Percentiles rank a stretch among this genome's conserved stretches.
These are phyloP conservation scores for Brassica napus DNA, from an alignment of 345 rosid genomes.

Conservation along the genomic window Da-Ae NC_063438.1:12290501-12291000, in stretches of 20 bases:
- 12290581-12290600: background rate
- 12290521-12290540: background rate
- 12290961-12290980: conserved; percentile 98
- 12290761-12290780: background rate
- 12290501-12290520: conserved; percentile 21
- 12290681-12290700: conserved; percentile 12
- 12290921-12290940: conserved; percentile 94
- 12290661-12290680: background rate
- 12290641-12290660: background rate
- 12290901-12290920: conserved; percentile 73
- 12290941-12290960: conserved; percentile 82
- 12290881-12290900: conserved; percentile 64
- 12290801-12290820: conserved; percentile 67
- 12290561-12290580: background rate
- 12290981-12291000: conserved; percentile 80
- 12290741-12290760: conserved; percentile 12
- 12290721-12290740: background rate
- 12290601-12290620: background rate
- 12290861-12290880: conserved; percentile 67
- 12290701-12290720: background rate
- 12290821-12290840: conserved; percentile 68
- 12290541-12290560: background rate
- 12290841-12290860: conserved; percentile 50
- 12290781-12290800: conserved; percentile 51
- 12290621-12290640: background rate